A percentile compares a stretch with the other conserved stretches of the same genome.
phyloP scores from a whole-genome alignment of 768 basidiomycete species.

The Auricularia sp. region DNA sequence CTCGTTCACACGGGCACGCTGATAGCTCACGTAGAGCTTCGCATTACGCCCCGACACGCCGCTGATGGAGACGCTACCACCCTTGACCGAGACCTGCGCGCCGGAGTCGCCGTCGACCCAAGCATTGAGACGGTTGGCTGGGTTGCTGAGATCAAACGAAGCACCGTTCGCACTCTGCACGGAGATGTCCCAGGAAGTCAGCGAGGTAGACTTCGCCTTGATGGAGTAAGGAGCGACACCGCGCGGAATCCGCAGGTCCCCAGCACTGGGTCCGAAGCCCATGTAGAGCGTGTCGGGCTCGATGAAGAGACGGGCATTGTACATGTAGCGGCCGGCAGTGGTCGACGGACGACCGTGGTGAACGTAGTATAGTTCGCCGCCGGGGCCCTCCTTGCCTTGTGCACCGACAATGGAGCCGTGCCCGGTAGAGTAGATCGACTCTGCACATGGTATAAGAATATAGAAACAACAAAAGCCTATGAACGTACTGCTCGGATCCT shows the following conservation, averaged over 20 bases:
- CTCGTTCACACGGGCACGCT: not conserved
- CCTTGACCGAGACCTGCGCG: not conserved
- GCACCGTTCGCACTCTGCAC: not conserved
- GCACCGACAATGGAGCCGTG: not conserved
- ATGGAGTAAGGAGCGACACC: not conserved
- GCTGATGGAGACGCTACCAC: not conserved
- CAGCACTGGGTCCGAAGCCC: not conserved
- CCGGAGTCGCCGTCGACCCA: not conserved
- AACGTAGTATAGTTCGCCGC: not conserved
- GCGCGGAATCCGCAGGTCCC: not conserved
- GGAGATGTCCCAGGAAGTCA: not conserved
- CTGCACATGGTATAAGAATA: not conserved
- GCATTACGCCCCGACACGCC: not conserved
- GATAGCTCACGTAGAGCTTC: conserved; percentile 1
- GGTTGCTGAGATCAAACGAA: not conserved
- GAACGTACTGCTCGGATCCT: not conserved
- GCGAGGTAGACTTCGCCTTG: not conserved
- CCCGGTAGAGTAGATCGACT: not conserved
- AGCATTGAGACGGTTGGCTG: not conserved
- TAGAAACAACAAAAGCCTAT: not conserved
- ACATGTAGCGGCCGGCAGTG: not conserved
- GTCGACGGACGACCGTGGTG: not conserved
- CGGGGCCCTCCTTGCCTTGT: not conserved
- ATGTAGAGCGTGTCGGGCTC: conserved; percentile 1
- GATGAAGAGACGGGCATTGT: not conserved